Conservation (phyloP, 176 grass and related monocot species). For the Paspalum vaginatum region DNA sequence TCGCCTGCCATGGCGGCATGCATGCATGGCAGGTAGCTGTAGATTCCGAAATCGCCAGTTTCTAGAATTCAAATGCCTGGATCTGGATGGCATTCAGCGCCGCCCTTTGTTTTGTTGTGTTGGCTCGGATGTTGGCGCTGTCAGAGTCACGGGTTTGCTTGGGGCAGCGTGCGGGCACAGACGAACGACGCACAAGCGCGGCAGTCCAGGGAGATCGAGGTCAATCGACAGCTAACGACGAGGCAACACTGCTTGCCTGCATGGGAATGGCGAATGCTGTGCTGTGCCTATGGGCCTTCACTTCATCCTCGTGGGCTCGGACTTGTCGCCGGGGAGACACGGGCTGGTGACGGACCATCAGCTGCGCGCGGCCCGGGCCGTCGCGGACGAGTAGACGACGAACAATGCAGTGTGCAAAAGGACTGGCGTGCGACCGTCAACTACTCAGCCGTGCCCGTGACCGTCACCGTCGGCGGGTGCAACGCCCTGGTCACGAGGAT, state of each 20-base stretch:
- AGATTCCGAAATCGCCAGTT: conserved; percentile 39
- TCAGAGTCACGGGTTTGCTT: not conserved
- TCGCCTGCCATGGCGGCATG: not conserved
- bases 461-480: not conserved
- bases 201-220: not conserved
- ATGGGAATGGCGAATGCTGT: too few relatives aligned
- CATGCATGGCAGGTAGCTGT: not conserved
- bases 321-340: not conserved
- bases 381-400: too few relatives aligned
- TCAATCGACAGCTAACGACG: not conserved
- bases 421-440: too few relatives aligned
- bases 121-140: not conserved
- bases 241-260: too few relatives aligned
- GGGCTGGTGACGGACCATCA: not conserved
- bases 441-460: too few relatives aligned
- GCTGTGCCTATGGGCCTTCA: not conserved
- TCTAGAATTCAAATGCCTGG: conserved; percentile 40
- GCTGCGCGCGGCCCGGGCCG: too few relatives aligned
- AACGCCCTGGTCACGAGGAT: conserved; percentile 4
- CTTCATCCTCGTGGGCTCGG: not conserved
- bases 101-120: not conserved
- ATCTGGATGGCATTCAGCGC: not conserved
- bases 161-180: not conserved
- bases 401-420: too few relatives aligned
- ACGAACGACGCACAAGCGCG: too few relatives aligned